Evolutionary conservation across 441 rosid species (phyloP).

Genomic region (Populus trichocarpa): DNA sequence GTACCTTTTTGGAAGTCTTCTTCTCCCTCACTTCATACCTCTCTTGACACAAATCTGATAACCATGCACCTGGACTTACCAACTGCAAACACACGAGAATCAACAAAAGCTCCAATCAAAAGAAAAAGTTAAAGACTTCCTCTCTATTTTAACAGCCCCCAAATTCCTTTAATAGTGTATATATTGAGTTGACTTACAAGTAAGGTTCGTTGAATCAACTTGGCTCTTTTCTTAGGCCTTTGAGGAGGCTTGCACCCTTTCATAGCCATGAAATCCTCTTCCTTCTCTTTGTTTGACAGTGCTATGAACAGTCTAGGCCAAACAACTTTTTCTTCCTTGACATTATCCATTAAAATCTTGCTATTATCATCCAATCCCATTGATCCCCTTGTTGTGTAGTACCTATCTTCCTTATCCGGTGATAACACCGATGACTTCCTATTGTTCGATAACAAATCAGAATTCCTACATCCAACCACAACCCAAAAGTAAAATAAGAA

Average conservation of each 20-base stretch:
- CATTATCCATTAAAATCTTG: conserved; percentile 46
- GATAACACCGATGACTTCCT: conserved; percentile 46
- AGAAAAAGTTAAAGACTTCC: not conserved
- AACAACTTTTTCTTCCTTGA: conserved; percentile 55
- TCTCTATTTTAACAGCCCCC: not conserved
- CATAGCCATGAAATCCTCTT: conserved; percentile 91
- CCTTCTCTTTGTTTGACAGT: conserved; percentile 86
- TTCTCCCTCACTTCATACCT: conserved; percentile 91
- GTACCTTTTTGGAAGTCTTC: conserved; percentile 86
- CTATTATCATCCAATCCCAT: conserved; percentile 61
- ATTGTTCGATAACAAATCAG: conserved; percentile 40
- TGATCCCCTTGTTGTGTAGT: conserved; percentile 75
- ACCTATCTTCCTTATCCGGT: conserved; percentile 78
- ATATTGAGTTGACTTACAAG: conserved; percentile 44
- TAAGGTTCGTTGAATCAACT: conserved; percentile 72
- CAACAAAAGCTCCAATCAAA: not conserved
- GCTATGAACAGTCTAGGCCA: conserved; percentile 72
- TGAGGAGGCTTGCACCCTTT: conserved; percentile 93
- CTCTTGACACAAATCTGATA: conserved; percentile 78
- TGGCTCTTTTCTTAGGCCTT: conserved; percentile 84
- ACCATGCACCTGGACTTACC: conserved; percentile 91
- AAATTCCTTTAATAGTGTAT: not conserved
- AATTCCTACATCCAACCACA: conserved; percentile 32
- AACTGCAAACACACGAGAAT: conserved; percentile 36
- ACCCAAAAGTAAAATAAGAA: conserved; percentile 4